Percentiles rank a stretch among this genome's conserved stretches.
phyloP scores from a whole-genome alignment of 2,329 filamentous ascomycete genomes.

The Colletotrichum liaoningense region DNA sequence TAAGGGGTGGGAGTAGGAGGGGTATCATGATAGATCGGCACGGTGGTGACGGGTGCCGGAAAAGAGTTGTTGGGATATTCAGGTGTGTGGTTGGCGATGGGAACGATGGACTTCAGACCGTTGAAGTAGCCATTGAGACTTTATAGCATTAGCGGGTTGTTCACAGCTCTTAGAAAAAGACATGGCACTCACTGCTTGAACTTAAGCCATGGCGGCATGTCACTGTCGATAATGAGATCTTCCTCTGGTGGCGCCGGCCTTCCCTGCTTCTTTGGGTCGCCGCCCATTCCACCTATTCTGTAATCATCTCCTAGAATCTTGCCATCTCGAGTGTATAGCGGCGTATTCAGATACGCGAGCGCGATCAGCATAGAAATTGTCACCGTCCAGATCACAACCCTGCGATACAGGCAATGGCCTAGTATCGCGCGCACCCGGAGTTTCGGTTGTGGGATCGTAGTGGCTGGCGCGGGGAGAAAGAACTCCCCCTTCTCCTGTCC shows the following conservation, averaged over 20 bases:
- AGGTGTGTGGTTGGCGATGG: constrained; percentile 70
- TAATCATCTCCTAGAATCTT: constrained; percentile 38
- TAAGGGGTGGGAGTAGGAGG: constrained; percentile 56
- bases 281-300: constrained; percentile 24
- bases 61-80: constrained; percentile 74
- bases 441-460: constrained; percentile 41
- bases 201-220: constrained; percentile 52
- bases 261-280: constrained; percentile 28
- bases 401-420: constrained; percentile 64
- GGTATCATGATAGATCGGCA: constrained; percentile 46
- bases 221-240: constrained; percentile 43
- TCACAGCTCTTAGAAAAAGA: too few relatives aligned
- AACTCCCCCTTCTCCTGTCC: constrained; percentile 34
- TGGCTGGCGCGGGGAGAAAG: constrained; percentile 32
- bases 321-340: constrained; percentile 37
- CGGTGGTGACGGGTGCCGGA: constrained; percentile 47
- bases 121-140: constrained; percentile 87
- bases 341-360: constrained; percentile 52
- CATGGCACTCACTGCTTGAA: constrained; percentile 54
- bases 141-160: constrained; percentile 25
- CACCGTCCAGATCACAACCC: constrained; percentile 63
- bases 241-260: constrained; percentile 52
- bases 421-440: constrained; percentile 58
- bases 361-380: constrained; percentile 54
- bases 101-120: constrained; percentile 78